A percentile compares a stretch with the other conserved stretches of the same genome.
Evolutionary conservation across 306 rosid species (phyloP).

Genomic region (barrel medic (Medicago truncatula)): MtrunA17r5.0-ANR NC_053045.1:33662501-33663000

Average conservation of each 20-base stretch:
- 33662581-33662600: constrained; percentile 62
- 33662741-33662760: neutral
- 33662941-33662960: constrained; percentile 59
- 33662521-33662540: constrained; percentile 54
- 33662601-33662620: constrained; percentile 68
- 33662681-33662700: neutral
- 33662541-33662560: constrained; percentile 71
- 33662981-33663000: constrained; percentile 70
- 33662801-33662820: constrained; percentile 13
- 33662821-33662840: constrained; percentile 76
- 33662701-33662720: neutral
- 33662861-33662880: constrained; percentile 51
- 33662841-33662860: constrained; percentile 60
- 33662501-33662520: constrained; percentile 47
- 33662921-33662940: constrained; percentile 54
- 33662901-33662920: constrained; percentile 38
- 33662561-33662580: constrained; percentile 59
- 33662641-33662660: neutral
- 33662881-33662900: constrained; percentile 46
- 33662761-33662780: neutral
- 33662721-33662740: constrained; percentile 3
- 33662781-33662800: constrained; percentile 17
- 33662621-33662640: constrained; percentile 57
- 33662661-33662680: neutral
- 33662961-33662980: constrained; percentile 63